Percentiles rank a stretch among this genome's conserved stretches.
Conservation (phyloP, 2,329 filamentous ascomycete genomes). For the Stromatinia cepivora region DNA sequence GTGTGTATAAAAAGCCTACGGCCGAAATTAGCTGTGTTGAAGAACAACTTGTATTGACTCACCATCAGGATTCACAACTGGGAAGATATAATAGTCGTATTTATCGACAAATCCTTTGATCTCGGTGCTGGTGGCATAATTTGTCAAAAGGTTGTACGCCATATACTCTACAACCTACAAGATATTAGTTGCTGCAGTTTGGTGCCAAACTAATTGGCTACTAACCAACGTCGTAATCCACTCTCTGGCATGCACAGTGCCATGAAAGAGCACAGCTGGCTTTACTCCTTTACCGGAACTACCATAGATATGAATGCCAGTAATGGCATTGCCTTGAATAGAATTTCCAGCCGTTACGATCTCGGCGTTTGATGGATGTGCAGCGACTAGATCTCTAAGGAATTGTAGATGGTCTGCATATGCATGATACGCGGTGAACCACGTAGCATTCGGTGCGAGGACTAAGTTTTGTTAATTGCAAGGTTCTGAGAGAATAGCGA, state of each 20-base stretch:
- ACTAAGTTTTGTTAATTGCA: conserved; percentile 27
- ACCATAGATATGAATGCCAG: conserved; percentile 56
- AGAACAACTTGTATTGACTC: conserved; percentile 26
- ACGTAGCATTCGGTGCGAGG: conserved; percentile 43
- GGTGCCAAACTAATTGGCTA: not conserved
- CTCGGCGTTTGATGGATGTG: conserved; percentile 49
- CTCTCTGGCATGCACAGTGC: conserved; percentile 60
- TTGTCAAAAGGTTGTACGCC: conserved; percentile 50
- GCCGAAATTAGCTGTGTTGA: not conserved
- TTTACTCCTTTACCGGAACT: conserved; percentile 46
- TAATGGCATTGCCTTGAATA: conserved; percentile 47
- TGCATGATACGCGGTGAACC: conserved; percentile 55
- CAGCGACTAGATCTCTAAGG: conserved; percentile 48
- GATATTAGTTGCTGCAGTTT: not conserved
- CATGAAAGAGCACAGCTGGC: conserved; percentile 57
- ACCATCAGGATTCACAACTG: conserved; percentile 63
- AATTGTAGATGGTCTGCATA: conserved; percentile 54
- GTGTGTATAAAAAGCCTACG: conserved; percentile 58
- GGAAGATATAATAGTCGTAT: conserved; percentile 67
- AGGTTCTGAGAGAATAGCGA: conserved; percentile 21
- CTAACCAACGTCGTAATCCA: conserved; percentile 55
- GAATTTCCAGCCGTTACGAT: conserved; percentile 53
- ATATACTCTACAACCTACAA: conserved; percentile 52
- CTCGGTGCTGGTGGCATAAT: conserved; percentile 45
- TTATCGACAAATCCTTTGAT: conserved; percentile 54